Evolutionary conservation across 2,329 filamentous ascomycete genomes (phyloP).

Genomic region (Rasamsonia emersonii): DNA sequence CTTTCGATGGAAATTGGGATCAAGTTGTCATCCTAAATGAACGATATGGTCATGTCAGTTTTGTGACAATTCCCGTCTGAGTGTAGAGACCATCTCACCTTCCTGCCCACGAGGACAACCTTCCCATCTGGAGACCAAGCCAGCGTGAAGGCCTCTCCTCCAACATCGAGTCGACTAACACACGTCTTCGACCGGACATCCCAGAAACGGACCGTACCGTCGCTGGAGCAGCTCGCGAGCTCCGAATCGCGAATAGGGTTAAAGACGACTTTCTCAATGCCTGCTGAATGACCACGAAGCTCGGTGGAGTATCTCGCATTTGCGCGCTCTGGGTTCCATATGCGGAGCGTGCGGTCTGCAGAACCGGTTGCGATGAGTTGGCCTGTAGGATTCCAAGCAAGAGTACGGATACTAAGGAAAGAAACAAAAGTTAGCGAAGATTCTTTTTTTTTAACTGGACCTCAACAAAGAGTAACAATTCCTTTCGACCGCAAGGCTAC

Average conservation of each 20-base stretch:
- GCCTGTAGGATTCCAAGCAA: conserved; percentile 84
- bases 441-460: neutral
- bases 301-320: conserved; percentile 40
- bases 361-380: conserved; percentile 78
- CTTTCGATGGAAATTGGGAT: conserved; percentile 37
- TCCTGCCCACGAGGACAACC: conserved; percentile 38
- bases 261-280: conserved; percentile 41
- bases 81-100: conserved; percentile 23
- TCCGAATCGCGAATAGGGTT: conserved; percentile 43
- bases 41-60: too few species aligned
- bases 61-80: too few species aligned
- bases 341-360: conserved; percentile 77
- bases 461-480: neutral
- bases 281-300: conserved; percentile 38
- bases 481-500: conserved; percentile 18
- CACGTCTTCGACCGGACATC: conserved; percentile 42
- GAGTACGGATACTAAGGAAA: conserved; percentile 56
- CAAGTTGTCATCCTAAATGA: conserved; percentile 37
- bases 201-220: conserved; percentile 44
- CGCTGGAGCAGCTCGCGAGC: conserved; percentile 40
- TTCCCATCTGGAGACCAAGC: conserved; percentile 42
- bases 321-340: conserved; percentile 66
- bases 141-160: conserved; percentile 41
- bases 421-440: conserved; percentile 5
- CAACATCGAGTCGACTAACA: conserved; percentile 40